A percentile compares a stretch with the other conserved stretches of the same genome.
Evolutionary conservation across 192 early-diverging fungal species (phyloP).

Genomic region (Coemansia sp.): DNA sequence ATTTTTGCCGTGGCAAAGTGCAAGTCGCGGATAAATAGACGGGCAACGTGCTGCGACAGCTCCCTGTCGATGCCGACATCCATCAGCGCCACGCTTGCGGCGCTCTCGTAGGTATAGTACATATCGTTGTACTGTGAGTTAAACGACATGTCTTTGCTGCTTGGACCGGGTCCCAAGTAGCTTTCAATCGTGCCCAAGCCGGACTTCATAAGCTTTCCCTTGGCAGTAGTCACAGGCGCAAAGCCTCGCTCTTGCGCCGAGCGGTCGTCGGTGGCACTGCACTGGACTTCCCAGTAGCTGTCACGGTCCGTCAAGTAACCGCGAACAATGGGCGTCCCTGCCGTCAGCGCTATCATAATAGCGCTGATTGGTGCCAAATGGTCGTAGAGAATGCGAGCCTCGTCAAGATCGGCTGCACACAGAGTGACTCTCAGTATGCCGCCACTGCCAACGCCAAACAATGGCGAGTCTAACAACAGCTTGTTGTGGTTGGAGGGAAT

Average conservation of each 20-base stretch:
- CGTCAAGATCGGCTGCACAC: conserved; percentile 91
- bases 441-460: conserved; percentile 96
- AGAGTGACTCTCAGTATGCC: conserved; percentile 93
- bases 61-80: conserved; percentile 82
- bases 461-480: conserved; percentile 95
- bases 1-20: conserved; percentile 87
- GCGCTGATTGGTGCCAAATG: conserved; percentile 90
- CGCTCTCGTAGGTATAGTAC: conserved; percentile 74
- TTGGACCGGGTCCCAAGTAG: conserved; percentile 70
- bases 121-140: conserved; percentile 92
- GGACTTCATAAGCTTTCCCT: conserved; percentile 87
- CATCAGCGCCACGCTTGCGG: conserved; percentile 72
- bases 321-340: conserved; percentile 88
- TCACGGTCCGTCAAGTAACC: conserved; percentile 95
- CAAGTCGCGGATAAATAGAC: conserved; percentile 96
- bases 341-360: conserved; percentile 90
- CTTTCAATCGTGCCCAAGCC: conserved; percentile 93
- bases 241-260: conserved; percentile 86
- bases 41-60: conserved; percentile 89
- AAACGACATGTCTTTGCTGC: conserved; percentile 58
- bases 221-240: conserved; percentile 72
- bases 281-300: conserved; percentile 97
- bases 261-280: conserved; percentile 89
- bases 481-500: conserved; percentile 60
- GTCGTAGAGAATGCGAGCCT: conserved; percentile 92